Evolutionary conservation across 1,139 yeast genomes (phyloP).

Genomic region (Suhomyces bokatorum): DNA sequence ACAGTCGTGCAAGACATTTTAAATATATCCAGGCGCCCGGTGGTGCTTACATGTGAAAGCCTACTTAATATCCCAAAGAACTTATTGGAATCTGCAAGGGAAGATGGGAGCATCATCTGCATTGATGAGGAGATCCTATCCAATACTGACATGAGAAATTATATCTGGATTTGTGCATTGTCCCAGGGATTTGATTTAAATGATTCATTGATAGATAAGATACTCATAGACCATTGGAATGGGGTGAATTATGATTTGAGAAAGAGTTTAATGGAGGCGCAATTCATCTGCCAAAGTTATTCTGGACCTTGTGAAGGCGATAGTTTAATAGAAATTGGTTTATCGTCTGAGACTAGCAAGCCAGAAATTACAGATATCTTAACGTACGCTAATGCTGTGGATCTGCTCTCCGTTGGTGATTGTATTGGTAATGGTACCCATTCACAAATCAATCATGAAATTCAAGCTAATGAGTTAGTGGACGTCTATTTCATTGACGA

Average conservation of each 20-base stretch:
- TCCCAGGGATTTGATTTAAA: conserved; percentile 39
- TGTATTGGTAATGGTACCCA: conserved; percentile 29
- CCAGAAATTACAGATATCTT: conserved; percentile 7
- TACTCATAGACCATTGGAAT: conserved; percentile 28
- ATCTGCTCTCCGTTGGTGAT: conserved; percentile 42
- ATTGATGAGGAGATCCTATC: conserved; percentile 26
- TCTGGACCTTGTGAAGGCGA: background rate
- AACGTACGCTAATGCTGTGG: conserved; percentile 22
- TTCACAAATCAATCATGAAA: conserved; percentile 42
- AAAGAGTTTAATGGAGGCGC: conserved; percentile 53
- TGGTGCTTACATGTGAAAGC: conserved; percentile 73
- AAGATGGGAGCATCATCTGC: conserved; percentile 39
- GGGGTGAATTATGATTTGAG: conserved; percentile 52
- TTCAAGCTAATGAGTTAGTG: conserved; percentile 38
- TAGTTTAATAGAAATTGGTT: conserved; percentile 1
- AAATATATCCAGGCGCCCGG: conserved; percentile 71
- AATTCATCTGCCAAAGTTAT: conserved; percentile 49
- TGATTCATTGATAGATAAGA: conserved; percentile 25
- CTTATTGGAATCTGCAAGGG: conserved; percentile 47
- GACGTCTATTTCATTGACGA: conserved; percentile 34
- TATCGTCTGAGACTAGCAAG: background rate
- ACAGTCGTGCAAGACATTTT: conserved; percentile 63
- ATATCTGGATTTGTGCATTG: conserved; percentile 43
- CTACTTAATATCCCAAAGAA: conserved; percentile 53
- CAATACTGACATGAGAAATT: conserved; percentile 27